Conservation (phyloP, 2,329 filamentous ascomycete species). For the Phaeoacremonium minimum region DNA sequence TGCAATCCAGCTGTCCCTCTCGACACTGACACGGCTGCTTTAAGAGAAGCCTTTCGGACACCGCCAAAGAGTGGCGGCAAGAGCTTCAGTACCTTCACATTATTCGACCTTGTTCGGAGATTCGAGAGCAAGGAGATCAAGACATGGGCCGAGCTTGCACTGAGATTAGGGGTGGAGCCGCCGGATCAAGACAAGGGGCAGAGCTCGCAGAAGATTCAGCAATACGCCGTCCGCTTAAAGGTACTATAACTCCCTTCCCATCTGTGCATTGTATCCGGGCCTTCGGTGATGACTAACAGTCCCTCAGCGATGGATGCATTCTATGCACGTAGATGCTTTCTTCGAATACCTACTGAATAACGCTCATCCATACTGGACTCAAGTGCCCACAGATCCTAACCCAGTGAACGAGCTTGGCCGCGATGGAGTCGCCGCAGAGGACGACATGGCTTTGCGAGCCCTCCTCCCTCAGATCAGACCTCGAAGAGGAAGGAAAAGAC, state of each 20-base stretch:
- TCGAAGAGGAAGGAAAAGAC: constrained; percentile 58
- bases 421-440: constrained; percentile 79
- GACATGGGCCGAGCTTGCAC: constrained; percentile 85
- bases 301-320: constrained; percentile 93
- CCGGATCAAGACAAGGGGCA: constrained; percentile 78
- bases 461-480: constrained; percentile 72
- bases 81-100: constrained; percentile 70
- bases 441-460: constrained; percentile 82
- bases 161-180: constrained; percentile 83
- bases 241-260: constrained; percentile 35
- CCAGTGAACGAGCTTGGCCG: constrained; percentile 62
- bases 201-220: constrained; percentile 89
- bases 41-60: constrained; percentile 72
- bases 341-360: constrained; percentile 85
- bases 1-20: constrained; percentile 79
- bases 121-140: constrained; percentile 81
- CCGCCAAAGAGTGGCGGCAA: constrained; percentile 87
- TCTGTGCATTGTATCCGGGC: constrained; percentile 1
- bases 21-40: constrained; percentile 63
- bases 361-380: constrained; percentile 72
- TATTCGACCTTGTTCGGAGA: constrained; percentile 75
- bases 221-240: constrained; percentile 90
- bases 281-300: no score
- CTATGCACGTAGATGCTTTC: constrained; percentile 92
- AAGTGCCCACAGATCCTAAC: constrained; percentile 63